Evolutionary conservation across 2,329 filamentous ascomycete species (phyloP), one percentile per base, ranked within the genome.

Genomic region (Talaromyces sp.): DNA sequence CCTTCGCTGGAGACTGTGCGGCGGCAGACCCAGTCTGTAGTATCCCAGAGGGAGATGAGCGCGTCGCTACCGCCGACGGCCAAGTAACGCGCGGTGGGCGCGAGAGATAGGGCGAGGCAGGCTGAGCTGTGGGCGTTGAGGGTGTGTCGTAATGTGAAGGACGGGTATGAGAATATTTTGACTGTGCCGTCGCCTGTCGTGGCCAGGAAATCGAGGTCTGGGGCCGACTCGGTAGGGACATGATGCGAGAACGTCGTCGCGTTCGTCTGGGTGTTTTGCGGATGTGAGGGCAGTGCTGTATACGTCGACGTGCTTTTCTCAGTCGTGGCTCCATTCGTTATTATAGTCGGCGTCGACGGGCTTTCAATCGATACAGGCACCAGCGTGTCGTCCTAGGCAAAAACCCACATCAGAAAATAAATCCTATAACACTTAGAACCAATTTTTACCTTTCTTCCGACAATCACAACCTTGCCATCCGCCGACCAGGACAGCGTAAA

Each of bases 21-120:
- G 27, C 73, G 75, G 62, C 79, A 81, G 56, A 80, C 75, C 79
- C 79, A 81, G 65, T 81, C 79, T 2, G 73, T 78, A 4, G 79
- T 81, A 67, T 81, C 79, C 78, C 79, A 81, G 31, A 81, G 74
- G 12, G 78, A 79, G 54, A 81, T 79, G 32, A 81, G 70, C 11
- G 79, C 77, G 66, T 81, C 79, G 56, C 75, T 77, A 32, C 78
- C 79, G 41, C 79, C 79, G 24, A 80, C 69, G 21, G 79, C 79
- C 26, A 81, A 71, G 64, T 81, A 80, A 60, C 78, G 78, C 54
- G 77, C 77, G 27, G 74, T 79, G 1, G 79, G 79, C 12, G 76
- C 75, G 31, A 79, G 77, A 12, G 75, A 68, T 50, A 81, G 73
- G 31, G 77, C 76, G 54, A 76, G 73, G 60, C 79, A 80, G 59